Evolutionary conservation across 805 yeast species (phyloP), one percentile per base, ranked within the genome.

Genomic region (Candida palmyrensis): DNA sequence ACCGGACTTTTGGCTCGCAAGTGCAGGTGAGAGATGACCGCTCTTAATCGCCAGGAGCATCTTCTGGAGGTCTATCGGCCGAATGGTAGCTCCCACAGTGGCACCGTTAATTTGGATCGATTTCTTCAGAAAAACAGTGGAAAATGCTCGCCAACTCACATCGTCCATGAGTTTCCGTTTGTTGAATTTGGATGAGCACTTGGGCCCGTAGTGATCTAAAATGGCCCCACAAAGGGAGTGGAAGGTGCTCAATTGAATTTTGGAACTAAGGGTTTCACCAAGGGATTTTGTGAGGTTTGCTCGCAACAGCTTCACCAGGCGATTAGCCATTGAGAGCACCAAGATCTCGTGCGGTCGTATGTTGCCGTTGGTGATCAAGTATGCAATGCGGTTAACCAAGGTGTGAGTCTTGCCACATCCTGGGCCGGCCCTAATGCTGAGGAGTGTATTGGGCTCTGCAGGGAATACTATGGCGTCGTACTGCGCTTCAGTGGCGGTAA

Each of bases 401-500:
- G 87, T 79, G 21, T 62, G 58, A 0, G 88, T 79, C 46, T 82
- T 82, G 2, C 90, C 89, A 6, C 83, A 71, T 3, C 89, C 88
- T 1, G 89, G 87, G 0, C 87, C 87, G 0, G 88, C 83, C 6
- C 66, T 58, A 2, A 82, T 62, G 23, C 73, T 63, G 5, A 82
- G 51, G 0, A 79, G 55, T 6, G 64, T 54, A 12, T 59, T 50
- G 6, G 62, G 58, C 4, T 38, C 48, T 5, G 60, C 50, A 1
- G 77, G 73, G 36, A 54, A 53, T 1, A 53, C 47, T 7, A 79
- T 71, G 5, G 76, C 73, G 11, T 50, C 47, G 29, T 45, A 38
- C 47, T 79, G 87, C 0, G 71, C 50, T 3, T 52, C 53, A 0
- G 82, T 75, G 6, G 38, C 34, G n/a, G 11, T 11, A 21, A 21